Evolutionary conservation across 306 rosid species (phyloP).

Genomic region (Lotus japonicus): DNA sequence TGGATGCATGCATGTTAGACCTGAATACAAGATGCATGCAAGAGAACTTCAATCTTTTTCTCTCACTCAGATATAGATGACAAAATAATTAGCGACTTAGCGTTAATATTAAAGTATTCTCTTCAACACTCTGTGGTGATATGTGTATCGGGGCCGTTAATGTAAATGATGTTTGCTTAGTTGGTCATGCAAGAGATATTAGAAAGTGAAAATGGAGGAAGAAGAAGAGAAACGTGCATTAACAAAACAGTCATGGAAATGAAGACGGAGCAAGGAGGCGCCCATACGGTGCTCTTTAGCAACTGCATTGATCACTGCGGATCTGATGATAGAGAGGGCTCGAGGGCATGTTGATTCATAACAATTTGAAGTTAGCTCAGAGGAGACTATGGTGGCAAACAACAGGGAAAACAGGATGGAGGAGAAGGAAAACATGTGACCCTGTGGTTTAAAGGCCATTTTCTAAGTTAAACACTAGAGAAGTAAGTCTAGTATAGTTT

Average conservation of each 20-base stretch:
- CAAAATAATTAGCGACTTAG: too few relatives aligned
- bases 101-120: too few relatives aligned
- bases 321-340: slow-evolving; percentile 25
- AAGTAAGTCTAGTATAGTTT: neutral
- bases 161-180: too few relatives aligned
- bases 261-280: slow-evolving; percentile 50
- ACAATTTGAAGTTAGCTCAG: slow-evolving; percentile 22
- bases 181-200: too few relatives aligned
- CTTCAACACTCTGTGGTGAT: too few relatives aligned
- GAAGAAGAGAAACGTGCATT: slow-evolving; percentile 26
- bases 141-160: too few relatives aligned
- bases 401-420: slow-evolving; percentile 12
- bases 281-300: slow-evolving; percentile 48
- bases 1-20: too few relatives aligned
- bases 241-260: slow-evolving; percentile 41
- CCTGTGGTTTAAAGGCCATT: slow-evolving; percentile 21
- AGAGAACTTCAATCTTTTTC: too few relatives aligned
- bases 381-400: neutral
- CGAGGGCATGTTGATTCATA: slow-evolving; percentile 31
- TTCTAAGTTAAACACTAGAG: neutral
- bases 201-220: neutral
- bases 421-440: neutral
- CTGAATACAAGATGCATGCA: too few relatives aligned
- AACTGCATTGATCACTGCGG: slow-evolving; percentile 32
- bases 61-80: too few relatives aligned